phyloP scores from a whole-genome alignment of 2,329 filamentous ascomycete genomes.

The Emergomyces orientalis region DNA sequence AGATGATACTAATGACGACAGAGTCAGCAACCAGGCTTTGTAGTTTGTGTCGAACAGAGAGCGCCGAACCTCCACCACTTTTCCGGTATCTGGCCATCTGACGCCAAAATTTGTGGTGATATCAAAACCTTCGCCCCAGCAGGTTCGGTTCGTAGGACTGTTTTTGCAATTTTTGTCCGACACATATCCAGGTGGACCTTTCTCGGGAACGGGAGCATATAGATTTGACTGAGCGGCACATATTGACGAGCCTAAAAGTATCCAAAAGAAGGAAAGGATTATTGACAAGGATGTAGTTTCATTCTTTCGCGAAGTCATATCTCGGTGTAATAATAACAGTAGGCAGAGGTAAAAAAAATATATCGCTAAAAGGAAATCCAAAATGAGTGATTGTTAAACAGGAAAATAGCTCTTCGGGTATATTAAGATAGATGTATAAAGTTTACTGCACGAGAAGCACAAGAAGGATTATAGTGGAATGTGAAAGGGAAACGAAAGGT shows the following conservation, averaged over 20 bases:
- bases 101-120: slow-evolving; percentile 21
- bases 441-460: not conserved
- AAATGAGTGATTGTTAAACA: not conserved
- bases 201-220: not conserved
- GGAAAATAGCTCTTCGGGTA: not conserved
- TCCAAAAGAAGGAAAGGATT: not conserved
- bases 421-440: too few relatives aligned
- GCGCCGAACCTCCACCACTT: slow-evolving; percentile 12
- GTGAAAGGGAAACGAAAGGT: not conserved
- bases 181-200: not conserved
- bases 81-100: slow-evolving; percentile 20
- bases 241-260: slow-evolving; percentile 1
- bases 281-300: not conserved
- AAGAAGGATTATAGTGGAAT: not conserved
- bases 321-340: not conserved
- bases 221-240: not conserved
- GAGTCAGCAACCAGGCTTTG: not conserved
- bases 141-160: slow-evolving; percentile 17
- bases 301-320: not conserved
- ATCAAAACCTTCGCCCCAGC: slow-evolving; percentile 20
- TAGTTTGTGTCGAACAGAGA: not conserved
- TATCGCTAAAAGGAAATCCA: not conserved
- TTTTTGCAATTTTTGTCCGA: slow-evolving; percentile 16
- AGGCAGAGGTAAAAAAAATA: not conserved
- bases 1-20: slow-evolving; percentile 12